A percentile compares a stretch with the other conserved stretches of the same genome.
phyloP scores from a whole-genome alignment of 306 rosid species.

The Citrullus amarus region DNA sequence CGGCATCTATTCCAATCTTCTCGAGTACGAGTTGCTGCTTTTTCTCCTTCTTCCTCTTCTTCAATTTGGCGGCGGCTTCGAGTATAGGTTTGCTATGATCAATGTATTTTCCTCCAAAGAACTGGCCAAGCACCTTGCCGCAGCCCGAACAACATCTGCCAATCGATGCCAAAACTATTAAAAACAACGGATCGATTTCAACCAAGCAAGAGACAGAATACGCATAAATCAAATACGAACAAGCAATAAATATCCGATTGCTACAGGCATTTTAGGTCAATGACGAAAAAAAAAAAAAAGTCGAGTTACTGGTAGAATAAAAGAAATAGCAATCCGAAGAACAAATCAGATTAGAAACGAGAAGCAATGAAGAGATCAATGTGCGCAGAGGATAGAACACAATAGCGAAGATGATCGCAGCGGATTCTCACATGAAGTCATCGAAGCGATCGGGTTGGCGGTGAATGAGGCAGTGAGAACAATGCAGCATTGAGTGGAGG shows the following conservation, averaged over 20 bases:
- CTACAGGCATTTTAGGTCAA: neutral
- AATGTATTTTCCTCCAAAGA: conserved; percentile 1
- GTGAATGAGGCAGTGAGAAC: neutral
- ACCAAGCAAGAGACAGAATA: neutral
- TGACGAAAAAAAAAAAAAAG: neutral
- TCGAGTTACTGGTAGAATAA: neutral
- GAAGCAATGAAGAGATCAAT: neutral
- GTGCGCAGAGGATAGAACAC: too few relatives aligned
- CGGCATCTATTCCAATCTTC: neutral
- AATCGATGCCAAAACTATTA: neutral
- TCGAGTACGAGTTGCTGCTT: neutral
- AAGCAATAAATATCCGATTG: neutral
- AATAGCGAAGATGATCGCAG: neutral
- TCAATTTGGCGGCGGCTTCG: conserved; percentile 14
- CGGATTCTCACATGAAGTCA: conserved; percentile 2
- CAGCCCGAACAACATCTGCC: conserved; percentile 3
- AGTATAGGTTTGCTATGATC: neutral
- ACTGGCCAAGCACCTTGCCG: conserved; percentile 8
- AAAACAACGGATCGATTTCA: neutral
- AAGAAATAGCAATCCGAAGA: neutral
- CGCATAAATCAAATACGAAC: neutral
- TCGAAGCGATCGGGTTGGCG: conserved; percentile 8
- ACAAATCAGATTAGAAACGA: neutral
- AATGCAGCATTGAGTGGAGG: neutral
- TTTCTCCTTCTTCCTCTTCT: neutral